Evolutionary conservation across 2,329 filamentous ascomycete genomes (phyloP), one percentile per base, ranked within the genome.

Genomic region (Penicillium nordicum): DNA sequence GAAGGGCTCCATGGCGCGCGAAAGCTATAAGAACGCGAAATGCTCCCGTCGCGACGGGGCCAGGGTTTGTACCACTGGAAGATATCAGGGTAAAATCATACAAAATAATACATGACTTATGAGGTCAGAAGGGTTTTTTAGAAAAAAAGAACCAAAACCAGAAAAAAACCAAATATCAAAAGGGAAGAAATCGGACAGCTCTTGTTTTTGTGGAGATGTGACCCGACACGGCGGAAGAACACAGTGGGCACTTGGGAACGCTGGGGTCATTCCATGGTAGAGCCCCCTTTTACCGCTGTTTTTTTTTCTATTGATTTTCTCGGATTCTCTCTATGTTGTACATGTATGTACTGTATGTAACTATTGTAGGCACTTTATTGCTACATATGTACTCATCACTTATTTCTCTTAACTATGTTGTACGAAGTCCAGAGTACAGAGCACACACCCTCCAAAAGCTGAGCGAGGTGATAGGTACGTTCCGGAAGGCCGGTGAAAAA

Each of bases 161-260:
- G 3, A 9, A 9, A 29, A 29, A 29, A 29, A 11, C 5, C 1
- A 11, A 23, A 50, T 57, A 41, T 18, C 18, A 45, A 50, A 52
- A 43, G 50, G 42, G 29, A 49, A 57, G 42, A 53, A 47, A 55
- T 50, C n/a, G 23, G 53, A 60, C 59, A 61, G 60, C 56, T 63
- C 55, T 62, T 63, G 54, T 62, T 66, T 65, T 64, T 55, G 62
- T 64, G 63, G 64, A 65, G 60, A 50, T 62, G 57, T 62, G 57
- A 55, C 55, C 64, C 64, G 61, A 57, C 57, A 53, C 59, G 49
- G 59, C 58, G 43, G 52, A 57, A 58, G 51, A 48, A 50, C 41
- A 30, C 30, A 27, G 6, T 46, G 32, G 34, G 21, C 37, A 29
- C 25, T 29, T 43, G 21, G 38, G 36, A 52, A 55, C 42, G 53